These are phyloP conservation scores for Oryza punctata DNA, from an alignment of 176 grass and related monocot genomes.

Conservation along the genomic window DNA sequence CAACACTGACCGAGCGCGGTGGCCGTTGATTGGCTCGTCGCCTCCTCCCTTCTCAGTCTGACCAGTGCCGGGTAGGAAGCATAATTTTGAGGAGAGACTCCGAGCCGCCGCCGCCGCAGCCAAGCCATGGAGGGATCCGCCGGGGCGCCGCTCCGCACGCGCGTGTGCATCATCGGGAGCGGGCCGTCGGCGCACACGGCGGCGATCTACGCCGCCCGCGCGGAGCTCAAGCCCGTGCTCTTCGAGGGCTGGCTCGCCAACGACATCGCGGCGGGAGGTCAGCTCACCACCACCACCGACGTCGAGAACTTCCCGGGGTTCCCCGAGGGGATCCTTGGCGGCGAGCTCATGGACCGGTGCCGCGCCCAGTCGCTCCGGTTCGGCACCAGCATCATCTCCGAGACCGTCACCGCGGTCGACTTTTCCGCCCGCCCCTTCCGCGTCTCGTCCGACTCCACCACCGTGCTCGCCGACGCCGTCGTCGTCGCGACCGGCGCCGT, in stretches of 20 bases:
- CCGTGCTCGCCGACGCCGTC: slow-evolving; percentile 75
- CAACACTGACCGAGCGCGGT: no score
- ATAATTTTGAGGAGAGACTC: background rate
- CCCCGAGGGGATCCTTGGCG: slow-evolving; percentile 72
- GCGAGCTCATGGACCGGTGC: slow-evolving; percentile 81
- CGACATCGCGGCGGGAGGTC: slow-evolving; percentile 69
- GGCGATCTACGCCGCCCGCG: slow-evolving; percentile 87
- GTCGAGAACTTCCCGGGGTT: slow-evolving; percentile 98
- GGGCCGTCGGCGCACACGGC: slow-evolving; percentile 91
- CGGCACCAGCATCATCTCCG: slow-evolving; percentile 66
- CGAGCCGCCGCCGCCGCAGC: slow-evolving; percentile 22
- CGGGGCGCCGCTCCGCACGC: slow-evolving; percentile 53
- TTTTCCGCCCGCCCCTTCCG: slow-evolving; percentile 69
- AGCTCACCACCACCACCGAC: slow-evolving; percentile 98
- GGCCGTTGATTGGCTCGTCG: background rate
- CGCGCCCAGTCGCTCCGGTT: slow-evolving; percentile 69
- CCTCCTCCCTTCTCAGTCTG: background rate
- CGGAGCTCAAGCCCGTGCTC: slow-evolving; percentile 86
- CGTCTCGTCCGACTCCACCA: slow-evolving; percentile 60
- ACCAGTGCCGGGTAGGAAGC: background rate
- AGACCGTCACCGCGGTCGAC: slow-evolving; percentile 80
- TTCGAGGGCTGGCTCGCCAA: slow-evolving; percentile 94
- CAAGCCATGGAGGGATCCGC: slow-evolving; percentile 61
- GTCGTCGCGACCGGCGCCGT: slow-evolving; percentile 86
- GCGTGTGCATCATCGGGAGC: slow-evolving; percentile 92